A percentile compares a stretch with the other conserved stretches of the same genome.
These are phyloP conservation scores for Fusarium fracticaudum DNA, from an alignment of 2,329 filamentous ascomycete genomes.

Conservation along the genomic window DNA sequence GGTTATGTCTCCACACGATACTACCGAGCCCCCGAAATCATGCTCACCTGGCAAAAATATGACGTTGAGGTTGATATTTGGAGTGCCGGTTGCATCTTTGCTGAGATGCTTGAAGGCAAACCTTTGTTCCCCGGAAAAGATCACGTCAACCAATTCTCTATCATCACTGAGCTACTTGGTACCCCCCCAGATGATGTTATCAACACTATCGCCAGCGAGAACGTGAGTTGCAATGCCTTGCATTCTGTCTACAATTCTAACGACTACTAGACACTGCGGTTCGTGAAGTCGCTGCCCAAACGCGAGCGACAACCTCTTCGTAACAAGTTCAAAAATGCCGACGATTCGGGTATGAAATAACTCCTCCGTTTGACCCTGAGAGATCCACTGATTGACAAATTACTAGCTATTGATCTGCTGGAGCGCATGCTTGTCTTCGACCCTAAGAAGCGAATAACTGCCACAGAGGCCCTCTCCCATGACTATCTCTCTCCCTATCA, in stretches of 20 bases:
- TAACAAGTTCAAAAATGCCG: slow-evolving; percentile 95
- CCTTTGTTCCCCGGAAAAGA: slow-evolving; percentile 98
- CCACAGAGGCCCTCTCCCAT: slow-evolving; percentile 85
- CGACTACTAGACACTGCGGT: slow-evolving; percentile 79
- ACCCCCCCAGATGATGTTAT: slow-evolving; percentile 99
- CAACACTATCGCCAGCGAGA: slow-evolving; percentile 97
- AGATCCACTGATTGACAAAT: background rate
- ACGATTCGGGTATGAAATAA: slow-evolving; percentile 75
- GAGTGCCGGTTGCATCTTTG: slow-evolving; percentile 99
- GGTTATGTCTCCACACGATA: slow-evolving; percentile 99
- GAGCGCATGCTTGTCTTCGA: slow-evolving; percentile 99
- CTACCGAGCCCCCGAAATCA: slow-evolving; percentile 98
- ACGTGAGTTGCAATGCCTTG: slow-evolving; percentile 67
- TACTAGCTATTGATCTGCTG: slow-evolving; percentile 85
- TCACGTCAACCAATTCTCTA: slow-evolving; percentile 99
- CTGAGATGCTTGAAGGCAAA: slow-evolving; percentile 99
- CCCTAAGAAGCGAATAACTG: slow-evolving; percentile 93
- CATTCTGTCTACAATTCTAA: slow-evolving; percentile 24
- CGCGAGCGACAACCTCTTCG: slow-evolving; percentile 87
- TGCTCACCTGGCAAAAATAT: slow-evolving; percentile 99
- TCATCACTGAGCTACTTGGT: slow-evolving; percentile 96
- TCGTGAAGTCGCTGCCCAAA: slow-evolving; percentile 96
- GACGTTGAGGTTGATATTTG: slow-evolving; percentile 99
- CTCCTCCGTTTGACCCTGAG: background rate
- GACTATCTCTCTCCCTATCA: slow-evolving; percentile 97